Percentiles rank a stretch among this genome's conserved stretches.
Conservation (phyloP, 768 basidiomycete genomes). For the Trametes maxima region DNA sequence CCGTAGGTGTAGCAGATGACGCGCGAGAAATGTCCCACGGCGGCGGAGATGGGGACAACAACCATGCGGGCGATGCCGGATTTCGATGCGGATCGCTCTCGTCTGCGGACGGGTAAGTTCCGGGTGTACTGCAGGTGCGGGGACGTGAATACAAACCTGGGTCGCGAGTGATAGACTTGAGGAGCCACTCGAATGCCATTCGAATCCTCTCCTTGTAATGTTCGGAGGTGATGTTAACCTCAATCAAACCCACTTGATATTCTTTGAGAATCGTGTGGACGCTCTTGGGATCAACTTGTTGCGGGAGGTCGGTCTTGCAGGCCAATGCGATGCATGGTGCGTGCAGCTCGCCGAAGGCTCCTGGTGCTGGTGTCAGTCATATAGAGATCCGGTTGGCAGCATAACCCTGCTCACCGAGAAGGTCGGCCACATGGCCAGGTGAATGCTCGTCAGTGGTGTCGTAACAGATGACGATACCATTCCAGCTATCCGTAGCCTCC, state of each 20-base stretch:
- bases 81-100: slow-evolving; percentile 52
- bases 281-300: slow-evolving; percentile 56
- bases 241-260: slow-evolving; percentile 79
- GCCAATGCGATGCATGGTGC: slow-evolving; percentile 77
- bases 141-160: slow-evolving; percentile 36
- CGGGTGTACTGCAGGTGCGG: slow-evolving; percentile 16
- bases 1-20: slow-evolving; percentile 54
- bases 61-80: slow-evolving; percentile 69
- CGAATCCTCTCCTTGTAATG: slow-evolving; percentile 73
- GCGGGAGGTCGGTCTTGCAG: slow-evolving; percentile 79
- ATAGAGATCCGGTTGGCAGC: slow-evolving; percentile 6
- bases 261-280: slow-evolving; percentile 52
- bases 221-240: slow-evolving; percentile 61
- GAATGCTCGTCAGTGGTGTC: slow-evolving; percentile 67
- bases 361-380: slow-evolving; percentile 38
- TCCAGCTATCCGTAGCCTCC: slow-evolving; percentile 30
- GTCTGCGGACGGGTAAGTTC: slow-evolving; percentile 23
- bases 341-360: slow-evolving; percentile 55
- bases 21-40: slow-evolving; percentile 58
- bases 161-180: slow-evolving; percentile 37
- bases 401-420: slow-evolving; percentile 62
- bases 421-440: slow-evolving; percentile 63
- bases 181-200: slow-evolving; percentile 71
- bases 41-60: slow-evolving; percentile 41
- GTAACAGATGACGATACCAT: slow-evolving; percentile 87